phyloP scores from a whole-genome alignment of 2,329 filamentous ascomycete genomes.

The Didymellaceae sp. region DNA sequence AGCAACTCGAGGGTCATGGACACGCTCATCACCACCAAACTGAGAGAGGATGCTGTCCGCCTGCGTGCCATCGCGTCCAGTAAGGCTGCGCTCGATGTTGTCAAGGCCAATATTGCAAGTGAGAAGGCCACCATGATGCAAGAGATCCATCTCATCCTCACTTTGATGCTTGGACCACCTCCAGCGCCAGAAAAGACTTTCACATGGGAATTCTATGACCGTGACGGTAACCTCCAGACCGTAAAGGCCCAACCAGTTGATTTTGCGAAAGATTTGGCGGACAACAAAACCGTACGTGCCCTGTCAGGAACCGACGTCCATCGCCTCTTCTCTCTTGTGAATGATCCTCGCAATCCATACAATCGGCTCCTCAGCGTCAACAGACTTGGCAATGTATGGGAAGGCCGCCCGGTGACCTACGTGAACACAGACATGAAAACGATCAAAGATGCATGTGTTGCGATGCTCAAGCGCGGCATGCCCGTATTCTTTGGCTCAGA shows the following conservation, averaged over 20 bases:
- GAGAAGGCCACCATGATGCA: conserved; percentile 77
- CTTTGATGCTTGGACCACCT: conserved; percentile 80
- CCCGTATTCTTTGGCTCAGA: conserved; percentile 91
- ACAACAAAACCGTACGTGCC: conserved; percentile 63
- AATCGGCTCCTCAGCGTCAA: conserved; percentile 76
- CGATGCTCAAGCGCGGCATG: conserved; percentile 77
- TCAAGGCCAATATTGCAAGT: conserved; percentile 52
- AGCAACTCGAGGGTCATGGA: conserved; percentile 74
- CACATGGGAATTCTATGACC: conserved; percentile 80
- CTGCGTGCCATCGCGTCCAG: conserved; percentile 65
- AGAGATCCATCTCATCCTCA: conserved; percentile 82
- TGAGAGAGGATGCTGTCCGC: conserved; percentile 81
- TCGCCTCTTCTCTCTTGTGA: conserved; percentile 78
- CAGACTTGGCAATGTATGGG: conserved; percentile 80
- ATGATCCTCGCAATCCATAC: conserved; percentile 82
- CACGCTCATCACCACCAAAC: conserved; percentile 77
- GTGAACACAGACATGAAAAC: conserved; percentile 78
- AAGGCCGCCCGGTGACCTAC: conserved; percentile 77
- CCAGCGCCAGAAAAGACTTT: conserved; percentile 74
- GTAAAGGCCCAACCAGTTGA: conserved; percentile 70
- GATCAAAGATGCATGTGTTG: conserved; percentile 75
- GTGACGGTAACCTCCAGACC: conserved; percentile 67
- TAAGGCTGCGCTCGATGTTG: conserved; percentile 44
- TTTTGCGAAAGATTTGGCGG: conserved; percentile 74
- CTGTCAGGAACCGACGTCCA: conserved; percentile 67